These are phyloP conservation scores for Nothophoma quercina DNA, from an alignment of 2,329 filamentous ascomycete genomes.

Conservation along the genomic window DNA sequence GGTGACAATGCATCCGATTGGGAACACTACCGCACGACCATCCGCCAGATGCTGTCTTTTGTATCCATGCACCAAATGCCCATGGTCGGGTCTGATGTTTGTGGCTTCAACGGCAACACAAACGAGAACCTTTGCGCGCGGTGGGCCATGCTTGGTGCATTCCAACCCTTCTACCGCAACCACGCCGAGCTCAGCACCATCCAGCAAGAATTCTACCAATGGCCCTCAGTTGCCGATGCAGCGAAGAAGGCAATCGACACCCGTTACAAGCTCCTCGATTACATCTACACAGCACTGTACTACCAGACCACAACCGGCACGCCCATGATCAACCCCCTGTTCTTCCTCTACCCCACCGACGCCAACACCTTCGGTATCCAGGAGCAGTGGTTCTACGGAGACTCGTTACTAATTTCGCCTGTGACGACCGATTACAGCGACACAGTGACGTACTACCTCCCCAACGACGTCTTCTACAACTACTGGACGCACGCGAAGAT, in stretches of 20 bases:
- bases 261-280: constrained; percentile 80
- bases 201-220: constrained; percentile 77
- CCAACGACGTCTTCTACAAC: constrained; percentile 67
- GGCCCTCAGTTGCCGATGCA: constrained; percentile 68
- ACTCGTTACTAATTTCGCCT: constrained; percentile 64
- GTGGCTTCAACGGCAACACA: constrained; percentile 74
- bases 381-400: constrained; percentile 67
- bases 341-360: constrained; percentile 73
- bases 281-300: constrained; percentile 77
- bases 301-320: constrained; percentile 67
- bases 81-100: constrained; percentile 69
- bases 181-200: constrained; percentile 66
- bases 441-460: constrained; percentile 63
- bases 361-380: constrained; percentile 60
- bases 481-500: constrained; percentile 62
- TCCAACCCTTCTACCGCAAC: constrained; percentile 78
- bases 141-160: constrained; percentile 78
- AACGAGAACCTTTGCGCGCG: constrained; percentile 74
- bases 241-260: constrained; percentile 73
- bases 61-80: constrained; percentile 58
- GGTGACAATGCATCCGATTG: constrained; percentile 61
- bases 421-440: constrained; percentile 62
- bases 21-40: constrained; percentile 54
- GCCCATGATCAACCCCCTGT: constrained; percentile 73
- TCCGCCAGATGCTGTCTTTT: constrained; percentile 55